Percentiles rank a stretch among this genome's conserved stretches.
Evolutionary conservation across 176 grass and related monocot species (phyloP).

Genomic region (Ananas comosus): DNA sequence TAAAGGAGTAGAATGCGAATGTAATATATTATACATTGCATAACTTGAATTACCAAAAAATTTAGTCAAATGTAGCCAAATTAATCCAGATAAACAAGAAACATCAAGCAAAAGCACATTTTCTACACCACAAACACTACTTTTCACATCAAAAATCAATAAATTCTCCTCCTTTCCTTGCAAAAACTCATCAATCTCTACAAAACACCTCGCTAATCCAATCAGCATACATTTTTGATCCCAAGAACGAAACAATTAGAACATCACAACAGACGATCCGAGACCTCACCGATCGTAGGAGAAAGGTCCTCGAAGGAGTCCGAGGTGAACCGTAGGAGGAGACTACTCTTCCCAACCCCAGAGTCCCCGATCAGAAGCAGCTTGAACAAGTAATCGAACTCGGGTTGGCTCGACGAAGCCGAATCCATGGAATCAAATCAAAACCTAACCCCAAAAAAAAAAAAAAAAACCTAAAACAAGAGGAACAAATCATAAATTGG

Average conservation of each 20-base stretch:
- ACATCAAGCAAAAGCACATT: background rate
- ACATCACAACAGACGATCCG: background rate
- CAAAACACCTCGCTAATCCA: background rate
- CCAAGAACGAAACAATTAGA: background rate
- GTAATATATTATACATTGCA: background rate
- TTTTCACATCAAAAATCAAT: background rate
- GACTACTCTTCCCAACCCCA: conserved; percentile 94
- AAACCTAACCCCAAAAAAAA: background rate
- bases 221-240: background rate
- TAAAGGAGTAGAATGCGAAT: conserved; percentile 1
- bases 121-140: background rate
- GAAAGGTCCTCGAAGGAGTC: conserved; percentile 94
- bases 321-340: conserved; percentile 82
- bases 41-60: background rate
- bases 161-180: background rate
- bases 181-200: background rate
- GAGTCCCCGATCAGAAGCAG: conserved; percentile 92
- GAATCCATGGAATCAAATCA: conserved; percentile 27
- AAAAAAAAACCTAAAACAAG: background rate
- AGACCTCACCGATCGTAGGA: conserved; percentile 63
- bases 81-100: background rate
- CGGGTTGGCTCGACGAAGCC: conserved; percentile 54
- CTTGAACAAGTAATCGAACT: conserved; percentile 95
- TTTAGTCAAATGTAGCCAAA: background rate
- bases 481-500: background rate